Evolutionary conservation across 78 protist genomes (phyloP), one percentile per base, ranked within the genome.

Genomic region (Dictyostelium brefeldianum): DNA sequence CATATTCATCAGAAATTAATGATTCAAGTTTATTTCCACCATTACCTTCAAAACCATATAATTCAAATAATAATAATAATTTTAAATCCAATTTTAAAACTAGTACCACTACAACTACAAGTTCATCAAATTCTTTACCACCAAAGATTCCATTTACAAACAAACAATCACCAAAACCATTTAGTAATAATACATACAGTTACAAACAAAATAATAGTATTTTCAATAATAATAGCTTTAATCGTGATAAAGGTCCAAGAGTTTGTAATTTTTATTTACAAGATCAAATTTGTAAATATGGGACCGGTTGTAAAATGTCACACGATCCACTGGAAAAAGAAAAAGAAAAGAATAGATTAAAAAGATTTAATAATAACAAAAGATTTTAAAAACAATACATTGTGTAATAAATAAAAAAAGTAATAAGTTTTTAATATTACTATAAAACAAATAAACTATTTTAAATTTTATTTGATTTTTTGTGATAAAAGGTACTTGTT

Each of bases 261-360:
- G 31, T 51, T 51, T 80, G 85, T 41, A 80, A 57, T 31, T 80
- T n/a, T 27, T 80, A 27, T 80, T 18, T 62, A 80, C 57, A 22
- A 57, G 85, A 69, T 41, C 4, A 54, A 62, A 25, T 29, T 36
- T 80, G 85, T 59, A 15, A 6, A n/a, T 59, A 80, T 59, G 85
- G 85, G 18, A 27, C 29, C 9, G 59, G 43, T 57, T 80, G 85
- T n/a, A 80, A 59, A n/a, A 29, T 57, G 25, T 62, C 48, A 7
- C 85, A 80, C 18, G 70, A 62, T 62, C 43, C n/a, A 62, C 2
- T 29, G n/a, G 70, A 62, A 22, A 62, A 62, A 62, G 70, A 62
- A 10, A 62, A 5, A 11, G 25, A 18, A 11, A 36, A 36, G 43
- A 36, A 36, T 2, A 36, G 43, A 36, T 36, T 56, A 62, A 62